These are phyloP conservation scores for Melaleuca alternifolia DNA, from an alignment of 345 rosid species.

Conservation along the genomic window DNA sequence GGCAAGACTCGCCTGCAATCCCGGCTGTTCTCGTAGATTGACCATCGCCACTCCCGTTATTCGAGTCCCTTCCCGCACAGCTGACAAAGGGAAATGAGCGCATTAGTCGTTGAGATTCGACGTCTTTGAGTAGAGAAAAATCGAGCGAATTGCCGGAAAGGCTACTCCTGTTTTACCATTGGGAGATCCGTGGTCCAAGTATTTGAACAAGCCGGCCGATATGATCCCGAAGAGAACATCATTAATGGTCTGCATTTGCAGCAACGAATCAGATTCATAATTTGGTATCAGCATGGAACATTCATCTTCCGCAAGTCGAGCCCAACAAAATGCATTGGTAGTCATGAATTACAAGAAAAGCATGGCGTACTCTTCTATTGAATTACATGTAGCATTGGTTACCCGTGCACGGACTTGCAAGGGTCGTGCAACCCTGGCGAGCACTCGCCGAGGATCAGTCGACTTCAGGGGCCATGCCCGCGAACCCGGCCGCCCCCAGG, in stretches of 20 bases:
- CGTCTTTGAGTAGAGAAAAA: background rate
- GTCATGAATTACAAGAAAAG: no score
- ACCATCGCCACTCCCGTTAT: slow-evolving; percentile 37
- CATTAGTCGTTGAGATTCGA: background rate
- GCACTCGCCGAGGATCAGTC: background rate
- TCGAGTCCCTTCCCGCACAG: background rate
- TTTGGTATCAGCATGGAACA: no score
- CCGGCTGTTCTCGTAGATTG: slow-evolving; percentile 36
- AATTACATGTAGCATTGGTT: background rate
- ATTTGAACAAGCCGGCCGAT: slow-evolving; percentile 36
- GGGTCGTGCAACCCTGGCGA: background rate
- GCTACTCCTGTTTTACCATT: slow-evolving; percentile 14
- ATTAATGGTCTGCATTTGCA: slow-evolving; percentile 39
- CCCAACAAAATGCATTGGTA: background rate
- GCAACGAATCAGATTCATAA: background rate
- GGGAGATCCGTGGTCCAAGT: slow-evolving; percentile 35
- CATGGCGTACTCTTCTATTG: background rate
- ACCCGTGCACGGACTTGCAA: background rate
- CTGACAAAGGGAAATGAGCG: slow-evolving; percentile 9
- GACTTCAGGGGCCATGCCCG: background rate
- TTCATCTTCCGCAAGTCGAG: no score
- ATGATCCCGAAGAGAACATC: slow-evolving; percentile 53
- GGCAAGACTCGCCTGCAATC: slow-evolving; percentile 5
- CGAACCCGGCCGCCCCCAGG: no score
- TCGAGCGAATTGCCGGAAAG: background rate